Percentiles rank a stretch among this genome's conserved stretches.
Conservation (phyloP, 73 alveolate species). For the Paramecium primaurelia region DNA sequence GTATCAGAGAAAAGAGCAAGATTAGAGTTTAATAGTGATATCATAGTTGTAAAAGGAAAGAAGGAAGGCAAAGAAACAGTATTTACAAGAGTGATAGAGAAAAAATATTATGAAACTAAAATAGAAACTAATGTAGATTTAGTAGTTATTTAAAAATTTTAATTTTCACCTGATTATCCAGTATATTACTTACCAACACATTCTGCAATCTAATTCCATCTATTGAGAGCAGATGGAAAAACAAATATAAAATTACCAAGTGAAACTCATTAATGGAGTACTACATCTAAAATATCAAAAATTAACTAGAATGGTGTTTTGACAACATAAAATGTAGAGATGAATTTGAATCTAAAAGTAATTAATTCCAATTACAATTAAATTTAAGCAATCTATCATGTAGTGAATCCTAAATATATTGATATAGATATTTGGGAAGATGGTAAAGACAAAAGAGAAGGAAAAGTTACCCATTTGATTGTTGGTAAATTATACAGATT, state of each 20-base stretch:
- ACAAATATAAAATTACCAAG: background rate
- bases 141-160: background rate
- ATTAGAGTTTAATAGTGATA: background rate
- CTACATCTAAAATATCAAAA: background rate
- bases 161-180: background rate
- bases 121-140: background rate
- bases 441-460: background rate
- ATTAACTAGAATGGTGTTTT: background rate
- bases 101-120: background rate
- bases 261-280: background rate
- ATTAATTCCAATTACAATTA: background rate
- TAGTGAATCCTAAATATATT: background rate
- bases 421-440: constrained; percentile 24
- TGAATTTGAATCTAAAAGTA: background rate
- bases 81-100: background rate
- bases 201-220: background rate
- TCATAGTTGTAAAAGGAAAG: background rate
- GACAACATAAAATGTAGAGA: background rate
- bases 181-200: background rate
- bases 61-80: background rate
- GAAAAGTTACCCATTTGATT: background rate
- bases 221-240: constrained; percentile 4
- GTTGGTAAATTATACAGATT: background rate
- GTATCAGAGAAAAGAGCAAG: constrained; percentile 16
- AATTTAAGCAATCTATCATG: background rate